phyloP scores from a whole-genome alignment of 2,329 filamentous ascomycete genomes.

The Lasiodiplodia sp. region DNA sequence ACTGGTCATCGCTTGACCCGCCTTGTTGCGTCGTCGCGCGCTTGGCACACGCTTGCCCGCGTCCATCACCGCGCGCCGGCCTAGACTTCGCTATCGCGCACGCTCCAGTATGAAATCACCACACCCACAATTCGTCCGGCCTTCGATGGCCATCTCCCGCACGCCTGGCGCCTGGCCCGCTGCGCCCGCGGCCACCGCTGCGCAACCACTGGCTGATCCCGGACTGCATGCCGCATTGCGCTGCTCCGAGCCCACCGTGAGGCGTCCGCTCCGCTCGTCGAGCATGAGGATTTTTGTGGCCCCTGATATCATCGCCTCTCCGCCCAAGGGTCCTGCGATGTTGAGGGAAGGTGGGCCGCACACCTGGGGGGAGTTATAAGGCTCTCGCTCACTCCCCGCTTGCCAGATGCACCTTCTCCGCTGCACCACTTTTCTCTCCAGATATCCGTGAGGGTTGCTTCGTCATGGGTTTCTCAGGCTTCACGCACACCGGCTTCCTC shows the following conservation, averaged over 20 bases:
- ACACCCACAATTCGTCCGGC: conserved; percentile 22
- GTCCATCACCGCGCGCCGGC: too few relatives aligned
- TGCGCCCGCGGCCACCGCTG: too few relatives aligned
- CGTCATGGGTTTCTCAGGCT: conserved; percentile 28
- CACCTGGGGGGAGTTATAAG: conserved; percentile 17
- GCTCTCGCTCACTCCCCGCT: neutral
- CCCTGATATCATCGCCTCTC: conserved; percentile 27
- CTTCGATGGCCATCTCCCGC: conserved; percentile 23
- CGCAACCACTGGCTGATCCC: neutral
- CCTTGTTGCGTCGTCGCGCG: conserved; percentile 2
- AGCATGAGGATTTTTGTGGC: conserved; percentile 9
- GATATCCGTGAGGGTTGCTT: neutral
- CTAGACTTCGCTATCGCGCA: conserved; percentile 4
- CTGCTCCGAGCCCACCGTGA: neutral
- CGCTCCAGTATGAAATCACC: conserved; percentile 31
- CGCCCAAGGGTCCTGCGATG: conserved; percentile 18
- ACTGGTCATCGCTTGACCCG: conserved; percentile 16
- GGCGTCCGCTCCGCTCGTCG: neutral
- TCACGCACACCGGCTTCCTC: conserved; percentile 27
- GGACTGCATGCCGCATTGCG: neutral
- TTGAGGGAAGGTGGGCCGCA: conserved; percentile 24
- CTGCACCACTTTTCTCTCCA: neutral
- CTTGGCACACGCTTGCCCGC: neutral
- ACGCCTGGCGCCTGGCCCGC: neutral
- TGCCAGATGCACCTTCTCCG: neutral